These are phyloP conservation scores for Fomitopsis pulvina DNA, from an alignment of 768 basidiomycete species.

Conservation along the genomic window DNA sequence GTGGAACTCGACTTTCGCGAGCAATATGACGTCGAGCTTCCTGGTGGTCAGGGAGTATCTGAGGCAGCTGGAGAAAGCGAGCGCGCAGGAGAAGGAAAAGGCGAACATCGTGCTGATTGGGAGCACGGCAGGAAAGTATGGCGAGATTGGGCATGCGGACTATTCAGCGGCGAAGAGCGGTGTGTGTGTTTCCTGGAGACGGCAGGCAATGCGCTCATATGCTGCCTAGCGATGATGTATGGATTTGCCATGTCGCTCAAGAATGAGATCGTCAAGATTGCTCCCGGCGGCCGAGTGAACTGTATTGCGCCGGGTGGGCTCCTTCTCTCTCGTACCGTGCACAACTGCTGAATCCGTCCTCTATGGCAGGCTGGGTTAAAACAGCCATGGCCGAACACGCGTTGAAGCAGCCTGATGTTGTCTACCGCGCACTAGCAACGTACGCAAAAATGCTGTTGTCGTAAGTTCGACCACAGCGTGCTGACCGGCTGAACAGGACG, in stretches of 20 bases:
- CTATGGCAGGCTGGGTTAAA: constrained; percentile 31
- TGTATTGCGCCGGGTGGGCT: constrained; percentile 59
- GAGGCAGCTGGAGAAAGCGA: constrained; percentile 32
- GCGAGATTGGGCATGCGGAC: constrained; percentile 62
- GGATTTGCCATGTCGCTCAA: constrained; percentile 63
- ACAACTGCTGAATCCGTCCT: neutral
- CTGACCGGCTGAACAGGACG: constrained; percentile 34
- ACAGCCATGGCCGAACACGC: constrained; percentile 58
- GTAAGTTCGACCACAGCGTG: neutral
- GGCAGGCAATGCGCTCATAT: neutral
- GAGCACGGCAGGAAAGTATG: constrained; percentile 67
- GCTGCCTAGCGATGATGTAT: constrained; percentile 56
- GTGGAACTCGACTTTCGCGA: constrained; percentile 55
- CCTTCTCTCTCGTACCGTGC: neutral
- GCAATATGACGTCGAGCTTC: constrained; percentile 65
- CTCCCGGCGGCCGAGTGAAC: constrained; percentile 66
- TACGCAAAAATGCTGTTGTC: constrained; percentile 27
- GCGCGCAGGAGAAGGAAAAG: constrained; percentile 37
- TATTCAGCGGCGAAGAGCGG: constrained; percentile 67
- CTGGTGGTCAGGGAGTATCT: constrained; percentile 61
- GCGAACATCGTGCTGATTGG: constrained; percentile 63
- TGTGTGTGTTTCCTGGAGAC: constrained; percentile 21
- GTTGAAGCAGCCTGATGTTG: constrained; percentile 45
- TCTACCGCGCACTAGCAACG: constrained; percentile 63
- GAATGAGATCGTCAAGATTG: constrained; percentile 77